Evolutionary conservation across 2,329 filamentous ascomycete species (phyloP), one percentile per base, ranked within the genome.

Genomic region (Cercospora sesami): DNA sequence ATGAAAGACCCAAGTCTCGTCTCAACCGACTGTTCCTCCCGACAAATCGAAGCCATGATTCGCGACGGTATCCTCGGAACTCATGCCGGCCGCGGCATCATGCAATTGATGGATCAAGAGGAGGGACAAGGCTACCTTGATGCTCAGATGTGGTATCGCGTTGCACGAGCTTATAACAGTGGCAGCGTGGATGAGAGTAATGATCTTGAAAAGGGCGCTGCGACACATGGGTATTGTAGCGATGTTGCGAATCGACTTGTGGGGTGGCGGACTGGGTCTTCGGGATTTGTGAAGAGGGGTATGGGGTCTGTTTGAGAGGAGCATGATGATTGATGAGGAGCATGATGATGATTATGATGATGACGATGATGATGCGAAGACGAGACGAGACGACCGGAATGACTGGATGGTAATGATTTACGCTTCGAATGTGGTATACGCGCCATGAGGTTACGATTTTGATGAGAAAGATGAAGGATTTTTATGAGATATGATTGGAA

Each of bases 41-140:
- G 70, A 14, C 74, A 73, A 16, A 82, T 82, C 67, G 69, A 69
- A 5, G 73, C 76, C 53, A 82, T 82, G 81, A 76, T 83, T 28
- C 64, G 70, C 3, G 83, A 85, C 48, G 84, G 83, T 26, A 75
- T 78, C 2, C 71, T 73, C 4, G 83, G 83, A 42, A 82, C 83
- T 8, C 63, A 75, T 6, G 72, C 75, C 18, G 81, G 81, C 4
- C 80, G 82, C 28, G 83, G 83, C 0, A 74, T 85, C n/a, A 76
- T 75, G 45, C 80, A 83, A 69, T 77, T 75, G 61, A 71, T 83
- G 60, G 72, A 73, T 31, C 42, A 66, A 60, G 60, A 71, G 26
- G n/a, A 51, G 33, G 30, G 39, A 9, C 18, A 9, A n/a, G 60
- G 60, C 26, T 63, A 51, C n/a, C 23, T 8, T 8, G 60, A 63